Base-by-base conservation (phyloP, 164 flowering plant genomes). In the Magnolia changhungtana region DNA sequence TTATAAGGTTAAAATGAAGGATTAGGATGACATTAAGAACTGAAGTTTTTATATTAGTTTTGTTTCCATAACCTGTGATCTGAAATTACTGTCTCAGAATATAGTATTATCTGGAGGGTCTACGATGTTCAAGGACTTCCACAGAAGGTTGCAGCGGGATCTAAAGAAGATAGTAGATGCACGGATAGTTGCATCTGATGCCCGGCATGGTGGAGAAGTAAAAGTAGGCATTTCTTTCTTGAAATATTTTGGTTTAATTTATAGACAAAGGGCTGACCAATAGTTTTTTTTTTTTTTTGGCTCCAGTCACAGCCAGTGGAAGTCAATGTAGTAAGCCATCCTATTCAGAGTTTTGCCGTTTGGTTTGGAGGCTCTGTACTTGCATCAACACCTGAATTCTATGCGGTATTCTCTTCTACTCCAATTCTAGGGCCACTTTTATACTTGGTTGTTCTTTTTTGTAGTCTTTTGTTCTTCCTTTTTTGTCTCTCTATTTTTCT, bases 301-400 rank as follows among this genome's bases (percentile, higher is more conserved):
- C 70, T 69, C 37, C 86, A 94, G 99, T 79, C 98, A 59, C 95
- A 92, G 69, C 99, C 98, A 59, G 91, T 96, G 77, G 99, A 94
- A 85, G 98, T 96, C 69, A 96, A 96, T 84, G 98, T 96, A 16
- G 97, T 94, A 76, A 96, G 98, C 87, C 97, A 94, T 89, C 98
- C 98, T 37, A 90, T 96, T 77, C 98, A 96, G 84, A 91, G 92
- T 82, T 94, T 87, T 83, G 99, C 98, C 27, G 99, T 94, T 75
- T 96, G 99, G 98, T 96, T 96, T 85, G 99, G 98, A 69, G 99
- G 99, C 75, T 96, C 99, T 63, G 98, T 96, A 19, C 98, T 96
- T 79, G 96, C 97, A 82, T 96, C 98, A 72, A 96, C 99, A n/a
- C 98, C 95, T 8, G 99, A 94, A 80, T 96, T 94, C 80, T 96